Evolutionary conservation across 352 stramenopile species (phyloP), one percentile per base, ranked within the genome.

Genomic region (Phytophthora colocasiae): DNA sequence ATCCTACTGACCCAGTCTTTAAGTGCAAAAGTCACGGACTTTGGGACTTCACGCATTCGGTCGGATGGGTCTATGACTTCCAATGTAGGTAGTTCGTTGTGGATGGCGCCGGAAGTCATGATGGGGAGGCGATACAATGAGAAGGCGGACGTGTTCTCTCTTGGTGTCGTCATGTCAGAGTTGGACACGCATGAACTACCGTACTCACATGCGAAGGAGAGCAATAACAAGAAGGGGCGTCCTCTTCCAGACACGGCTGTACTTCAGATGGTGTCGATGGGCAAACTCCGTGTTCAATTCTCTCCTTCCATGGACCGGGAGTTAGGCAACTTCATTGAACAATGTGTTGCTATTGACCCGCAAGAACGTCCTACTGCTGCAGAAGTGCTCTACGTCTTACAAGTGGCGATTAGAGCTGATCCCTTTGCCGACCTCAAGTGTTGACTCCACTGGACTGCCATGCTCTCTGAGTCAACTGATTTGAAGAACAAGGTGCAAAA

Each of bases 211-310:
- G 63, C 51, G 7, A 62, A 73, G 14, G 50, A 62, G 32, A 31
- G 52, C 2, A 55, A 29, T 22, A 56, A 24, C 10, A 69, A 39
- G 38, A 47, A 15, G 39, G 54, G 67, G 8, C 29, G 61, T 10
- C 43, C 49, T 26, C 24, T 73, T 48, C 40, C 67, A 2, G 71
- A 77, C 58, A 69, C 71, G 1, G 73, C 65, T 5, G 46, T 85
- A n/a, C 48, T 82, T 17, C 71, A 83, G 39, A 69, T 82, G 36
- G 73, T 81, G 12, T 69, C 77, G 4, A 58, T 70, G 14, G 77
- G 77, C 0, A 71, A 63, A 19, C 36, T 85, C 1, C 41, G 53
- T 0, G 68, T 83, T 4, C 22, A 65, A 17, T 81, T 81, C 32
- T 75, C 73, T 2, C 12, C n/a, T 0, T 9, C 45, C 2, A 61